Percentiles rank a stretch among this genome's conserved stretches.
phyloP scores from a whole-genome alignment of 208 protist species.

The Wallacemonas sp. region DNA sequence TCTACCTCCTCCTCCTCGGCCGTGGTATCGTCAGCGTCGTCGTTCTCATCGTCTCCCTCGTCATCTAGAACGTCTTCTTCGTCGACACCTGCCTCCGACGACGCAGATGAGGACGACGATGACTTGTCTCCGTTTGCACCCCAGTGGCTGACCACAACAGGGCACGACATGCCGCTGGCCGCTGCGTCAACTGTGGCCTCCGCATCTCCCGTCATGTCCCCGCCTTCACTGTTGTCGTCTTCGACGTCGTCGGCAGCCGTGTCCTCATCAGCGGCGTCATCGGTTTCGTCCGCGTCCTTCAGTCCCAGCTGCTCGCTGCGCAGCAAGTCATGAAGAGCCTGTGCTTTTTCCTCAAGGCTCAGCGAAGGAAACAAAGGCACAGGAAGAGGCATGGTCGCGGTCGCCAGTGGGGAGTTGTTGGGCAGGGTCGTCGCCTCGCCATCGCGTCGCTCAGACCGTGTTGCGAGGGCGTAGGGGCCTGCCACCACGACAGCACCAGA shows the following conservation, averaged over 20 bases:
- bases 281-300: conserved; percentile 17
- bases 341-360: conserved; percentile 2
- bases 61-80: conserved; percentile 19
- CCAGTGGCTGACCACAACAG: not conserved
- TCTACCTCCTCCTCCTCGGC: not conserved
- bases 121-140: not conserved
- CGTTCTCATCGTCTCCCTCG: conserved; percentile 24
- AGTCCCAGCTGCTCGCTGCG: not conserved
- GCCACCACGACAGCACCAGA: conserved; percentile 15
- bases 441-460: conserved; percentile 41
- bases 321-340: not conserved
- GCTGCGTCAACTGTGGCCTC: not conserved
- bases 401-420: not conserved
- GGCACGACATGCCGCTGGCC: not conserved
- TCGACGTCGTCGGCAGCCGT: conserved; percentile 22
- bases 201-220: not conserved
- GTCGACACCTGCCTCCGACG: conserved; percentile 13
- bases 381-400: not conserved
- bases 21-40: conserved; percentile 21
- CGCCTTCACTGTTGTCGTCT: conserved; percentile 14
- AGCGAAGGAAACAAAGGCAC: not conserved
- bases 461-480: conserved; percentile 63
- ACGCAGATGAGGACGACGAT: conserved; percentile 8
- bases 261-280: conserved; percentile 27
- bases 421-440: not conserved